phyloP scores from a whole-genome alignment of 495 filamentous ascomycete species.

The Hyphodiscus hymeniophilus region DNA sequence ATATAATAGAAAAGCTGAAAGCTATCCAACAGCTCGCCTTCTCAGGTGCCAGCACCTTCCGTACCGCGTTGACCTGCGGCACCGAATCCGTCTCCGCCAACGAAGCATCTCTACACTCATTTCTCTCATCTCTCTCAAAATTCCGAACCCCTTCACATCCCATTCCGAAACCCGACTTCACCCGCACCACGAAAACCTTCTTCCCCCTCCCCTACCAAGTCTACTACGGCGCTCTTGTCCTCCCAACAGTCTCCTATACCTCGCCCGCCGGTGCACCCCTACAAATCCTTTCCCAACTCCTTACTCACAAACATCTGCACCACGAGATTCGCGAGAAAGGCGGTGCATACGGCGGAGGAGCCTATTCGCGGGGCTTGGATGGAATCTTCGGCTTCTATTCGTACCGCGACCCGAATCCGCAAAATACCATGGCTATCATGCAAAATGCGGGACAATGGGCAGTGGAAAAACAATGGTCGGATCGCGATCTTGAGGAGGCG shows the following conservation, averaged over 20 bases:
- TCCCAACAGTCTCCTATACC: conserved; percentile 81
- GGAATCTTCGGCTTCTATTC: conserved; percentile 92
- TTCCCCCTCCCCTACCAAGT: conserved; percentile 96
- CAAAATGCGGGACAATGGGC: conserved; percentile 76
- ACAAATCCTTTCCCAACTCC: conserved; percentile 80
- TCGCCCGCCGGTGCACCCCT: conserved; percentile 65
- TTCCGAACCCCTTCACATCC: conserved; percentile 29
- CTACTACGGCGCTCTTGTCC: conserved; percentile 75
- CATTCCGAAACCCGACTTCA: conserved; percentile 20
- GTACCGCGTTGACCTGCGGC: conserved; percentile 83
- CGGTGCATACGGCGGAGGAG: conserved; percentile 89
- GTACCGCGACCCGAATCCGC: conserved; percentile 94
- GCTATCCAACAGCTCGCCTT: conserved; percentile 75
- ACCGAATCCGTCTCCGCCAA: conserved; percentile 59
- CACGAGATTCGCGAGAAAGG: conserved; percentile 98
- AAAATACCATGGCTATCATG: conserved; percentile 83
- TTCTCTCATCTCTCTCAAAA: conserved; percentile 53
- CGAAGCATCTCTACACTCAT: conserved; percentile 60
- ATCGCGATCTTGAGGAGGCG: conserved; percentile 86
- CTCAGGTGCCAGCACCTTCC: conserved; percentile 45
- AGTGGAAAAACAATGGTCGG: conserved; percentile 73
- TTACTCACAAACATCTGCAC: conserved; percentile 96
- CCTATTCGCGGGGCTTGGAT: conserved; percentile 68
- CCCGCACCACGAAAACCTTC: conserved; percentile 60
- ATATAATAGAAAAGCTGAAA: conserved; percentile 79